These are phyloP conservation scores for Metschnikowia bowlesiae DNA, from an alignment of 805 yeast species.

Conservation along the genomic window DNA sequence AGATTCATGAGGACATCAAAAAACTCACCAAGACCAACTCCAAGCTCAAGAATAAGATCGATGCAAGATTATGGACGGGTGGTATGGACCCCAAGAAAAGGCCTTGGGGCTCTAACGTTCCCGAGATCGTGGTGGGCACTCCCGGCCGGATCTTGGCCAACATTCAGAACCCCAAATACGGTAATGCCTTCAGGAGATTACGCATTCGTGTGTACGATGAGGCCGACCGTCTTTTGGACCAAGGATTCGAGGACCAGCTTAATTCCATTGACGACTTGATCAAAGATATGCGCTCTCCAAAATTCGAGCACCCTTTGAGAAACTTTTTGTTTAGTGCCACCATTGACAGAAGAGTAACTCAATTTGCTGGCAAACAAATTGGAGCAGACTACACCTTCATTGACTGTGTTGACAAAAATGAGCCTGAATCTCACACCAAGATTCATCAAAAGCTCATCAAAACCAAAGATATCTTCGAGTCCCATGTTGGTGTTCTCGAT, in stretches of 20 bases:
- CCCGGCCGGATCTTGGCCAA: constrained; percentile 81
- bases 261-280: constrained; percentile 51
- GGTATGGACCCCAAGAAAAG: constrained; percentile 45
- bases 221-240: constrained; percentile 82
- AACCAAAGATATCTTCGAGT: constrained; percentile 52
- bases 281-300: constrained; percentile 27
- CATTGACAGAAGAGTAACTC: constrained; percentile 60
- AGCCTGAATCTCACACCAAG: constrained; percentile 70
- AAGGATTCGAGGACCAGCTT: constrained; percentile 70
- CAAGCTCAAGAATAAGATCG: constrained; percentile 13
- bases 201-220: constrained; percentile 78
- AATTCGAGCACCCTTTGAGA: constrained; percentile 38
- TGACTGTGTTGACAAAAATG: constrained; percentile 71
- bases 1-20: constrained; percentile 62
- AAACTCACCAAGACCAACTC: constrained; percentile 33
- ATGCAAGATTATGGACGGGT: constrained; percentile 53
- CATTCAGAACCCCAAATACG: constrained; percentile 42
- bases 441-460: constrained; percentile 64
- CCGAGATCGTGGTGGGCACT: constrained; percentile 76
- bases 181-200: constrained; percentile 48
- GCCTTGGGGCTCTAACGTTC: constrained; percentile 27
- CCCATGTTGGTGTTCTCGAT: constrained; percentile 53
- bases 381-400: constrained; percentile 53
- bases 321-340: constrained; percentile 87
- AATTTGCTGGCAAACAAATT: constrained; percentile 58